Base-by-base conservation (phyloP, 116 monocot genomes). In the Iris pallida region DNA sequence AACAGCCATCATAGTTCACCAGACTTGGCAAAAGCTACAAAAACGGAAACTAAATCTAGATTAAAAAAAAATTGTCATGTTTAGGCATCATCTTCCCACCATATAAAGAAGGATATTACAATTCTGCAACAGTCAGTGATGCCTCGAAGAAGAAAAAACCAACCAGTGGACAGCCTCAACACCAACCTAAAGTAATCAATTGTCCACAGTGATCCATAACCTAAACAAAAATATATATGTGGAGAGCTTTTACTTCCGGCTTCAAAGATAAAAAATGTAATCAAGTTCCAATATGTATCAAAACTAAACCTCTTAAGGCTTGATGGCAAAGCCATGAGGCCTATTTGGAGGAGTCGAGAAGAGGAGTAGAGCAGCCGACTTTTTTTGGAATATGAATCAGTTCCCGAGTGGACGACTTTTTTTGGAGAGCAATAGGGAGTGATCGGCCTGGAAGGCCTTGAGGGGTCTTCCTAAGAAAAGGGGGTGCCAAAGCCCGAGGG, bases 281-380 rank as follows among this genome's bases (percentile, higher is more conserved):
- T 58, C 51, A 20, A 59, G 56, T 41, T 45, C 17, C 63, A 61
- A n/a, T 53, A 45, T 17, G 16, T 14, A 72, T 66, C 6, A 53
- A 66, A 18, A 1, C 20, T 30, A 30, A 40, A 7, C 12, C 20
- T 30, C 30, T 89, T 81, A 92, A 30, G 98, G 98, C 77, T 86
- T 92, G 59, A 88, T 77, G 11, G 90, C 87, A 63, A 98, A n/a
- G n/a, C n/a, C n/a, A n/a, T n/a, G n/a, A n/a, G n/a, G n/a, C n/a
- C n/a, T n/a, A n/a, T n/a, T n/a, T n/a, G n/a, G n/a, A n/a, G n/a
- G n/a, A n/a, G n/a, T n/a, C n/a, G n/a, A n/a, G n/a, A n/a, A n/a
- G n/a, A n/a, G n/a, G n/a, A n/a, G n/a, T n/a, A n/a, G n/a, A n/a
- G n/a, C n/a, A n/a, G n/a, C n/a, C n/a, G n/a, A n/a, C n/a, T n/a